Evolutionary conservation across 2,329 filamentous ascomycete genomes (phyloP), one percentile per base, ranked within the genome.

Genomic region (Calonectria ilicicola): DNA sequence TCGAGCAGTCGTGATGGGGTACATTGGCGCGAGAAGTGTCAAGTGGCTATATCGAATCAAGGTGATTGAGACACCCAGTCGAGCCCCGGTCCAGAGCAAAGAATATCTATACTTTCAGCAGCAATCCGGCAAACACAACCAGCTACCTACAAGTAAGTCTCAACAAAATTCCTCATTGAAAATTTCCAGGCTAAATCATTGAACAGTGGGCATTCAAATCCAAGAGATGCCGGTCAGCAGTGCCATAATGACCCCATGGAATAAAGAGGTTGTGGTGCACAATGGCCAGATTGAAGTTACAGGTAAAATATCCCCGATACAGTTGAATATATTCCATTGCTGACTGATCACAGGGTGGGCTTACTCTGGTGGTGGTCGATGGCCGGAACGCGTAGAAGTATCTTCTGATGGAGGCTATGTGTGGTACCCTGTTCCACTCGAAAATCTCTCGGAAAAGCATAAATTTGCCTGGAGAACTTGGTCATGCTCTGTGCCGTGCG

Each of bases 201-300:
- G 23, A 7, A 21, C 6, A 63, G 58, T 63, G 58, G 92, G 91
- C 0, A 91, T 92, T 73, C 89, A 89, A 74, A 94, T 93, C 77
- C 92, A 94, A 78, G 92, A 93, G 42, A 94, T 94, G 92, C 92
- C 92, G 0, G 92, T 94, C 4, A 90, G 88, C 58, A 90, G 87
- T 19, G 92, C 92, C 23, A 93, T 93, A 76, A 93, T 93, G 89
- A 85, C 88, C 0, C 92, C 92, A 0, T 85, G 86, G 83, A 87
- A 88, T 23, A 91, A 91, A 76, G 87, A 92, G n/a, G 87, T 89
- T 1, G 86, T 93, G 35, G 82, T 93, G 0, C 91, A 93, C 75
- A 86, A 89, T 19, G 91, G 91, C 10, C 86, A 84, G 58, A 92
- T 93, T 65, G 40, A 63, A 84, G 84, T 7, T 84, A 89, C 74